Percentiles rank a stretch among this genome's conserved stretches.
Evolutionary conservation across 2,329 filamentous ascomycete genomes (phyloP).

Genomic region (Bipolaris zeicola): DNA sequence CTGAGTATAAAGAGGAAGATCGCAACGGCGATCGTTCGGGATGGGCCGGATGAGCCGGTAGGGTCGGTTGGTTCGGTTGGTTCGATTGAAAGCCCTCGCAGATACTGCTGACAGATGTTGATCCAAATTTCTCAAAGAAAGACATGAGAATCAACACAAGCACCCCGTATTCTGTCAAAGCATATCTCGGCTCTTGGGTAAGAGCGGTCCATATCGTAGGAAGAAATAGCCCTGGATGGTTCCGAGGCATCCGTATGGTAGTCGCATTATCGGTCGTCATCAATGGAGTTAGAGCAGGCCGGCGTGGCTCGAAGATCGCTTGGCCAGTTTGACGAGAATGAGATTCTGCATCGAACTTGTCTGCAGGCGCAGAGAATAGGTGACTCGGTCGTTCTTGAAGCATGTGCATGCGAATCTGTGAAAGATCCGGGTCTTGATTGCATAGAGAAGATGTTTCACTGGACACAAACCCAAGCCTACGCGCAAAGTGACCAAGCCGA

Average conservation of each 20-base stretch:
- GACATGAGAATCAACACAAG: constrained; percentile 8
- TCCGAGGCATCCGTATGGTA: not conserved
- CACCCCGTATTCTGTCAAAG: constrained; percentile 4
- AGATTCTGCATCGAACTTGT: constrained; percentile 8
- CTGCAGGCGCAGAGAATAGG: not conserved
- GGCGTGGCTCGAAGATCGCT: constrained; percentile 8
- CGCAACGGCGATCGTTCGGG: no score
- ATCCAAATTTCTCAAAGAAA: constrained; percentile 7
- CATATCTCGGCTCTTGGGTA: constrained; percentile 6
- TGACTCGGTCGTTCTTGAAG: no score
- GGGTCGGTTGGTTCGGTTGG: not conserved
- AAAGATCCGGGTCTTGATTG: constrained; percentile 8
- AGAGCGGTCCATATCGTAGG: constrained; percentile 9
- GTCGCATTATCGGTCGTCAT: constrained; percentile 7
- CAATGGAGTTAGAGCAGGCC: constrained; percentile 5
- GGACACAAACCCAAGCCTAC: constrained; percentile 10
- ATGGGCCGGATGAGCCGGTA: no score
- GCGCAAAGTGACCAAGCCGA: constrained; percentile 1
- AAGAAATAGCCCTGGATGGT: constrained; percentile 5
- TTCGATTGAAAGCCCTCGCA: not conserved
- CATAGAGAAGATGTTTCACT: constrained; percentile 6
- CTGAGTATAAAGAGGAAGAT: constrained; percentile 6
- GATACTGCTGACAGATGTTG: not conserved
- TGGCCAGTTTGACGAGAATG: not conserved
- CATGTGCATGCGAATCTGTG: constrained; percentile 7